Percentiles rank a stretch among this genome's conserved stretches.
phyloP scores from a whole-genome alignment of 164 flowering plant species.

The Aristolochia fimbriata region DNA sequence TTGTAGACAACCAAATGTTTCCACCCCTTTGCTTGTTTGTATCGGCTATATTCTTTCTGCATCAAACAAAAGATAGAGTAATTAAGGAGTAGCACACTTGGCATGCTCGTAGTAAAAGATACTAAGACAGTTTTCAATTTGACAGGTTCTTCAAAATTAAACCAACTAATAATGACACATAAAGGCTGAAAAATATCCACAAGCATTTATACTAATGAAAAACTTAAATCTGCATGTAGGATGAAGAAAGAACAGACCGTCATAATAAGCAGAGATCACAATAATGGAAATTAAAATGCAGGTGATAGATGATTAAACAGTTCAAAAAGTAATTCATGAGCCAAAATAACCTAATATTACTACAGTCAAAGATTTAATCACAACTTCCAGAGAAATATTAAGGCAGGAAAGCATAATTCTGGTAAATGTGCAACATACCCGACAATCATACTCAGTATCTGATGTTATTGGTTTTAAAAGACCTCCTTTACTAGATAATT shows the following conservation, averaged over 20 bases:
- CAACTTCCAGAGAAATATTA: too few relatives aligned
- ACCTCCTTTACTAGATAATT: constrained; percentile 21
- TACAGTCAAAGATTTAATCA: too few relatives aligned
- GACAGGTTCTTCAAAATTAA: background rate
- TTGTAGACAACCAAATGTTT: constrained; percentile 63
- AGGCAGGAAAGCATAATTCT: background rate
- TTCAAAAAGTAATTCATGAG: too few relatives aligned
- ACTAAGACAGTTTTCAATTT: background rate
- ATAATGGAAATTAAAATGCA: too few relatives aligned
- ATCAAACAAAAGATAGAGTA: constrained; percentile 1
- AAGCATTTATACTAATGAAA: too few relatives aligned
- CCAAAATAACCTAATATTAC: too few relatives aligned
- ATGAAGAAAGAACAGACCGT: too few relatives aligned
- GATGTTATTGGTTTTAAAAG: constrained; percentile 23
- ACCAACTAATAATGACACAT: too few relatives aligned
- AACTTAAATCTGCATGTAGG: too few relatives aligned
- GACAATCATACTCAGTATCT: constrained; percentile 47
- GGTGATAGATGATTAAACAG: too few relatives aligned
- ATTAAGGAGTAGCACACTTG: background rate
- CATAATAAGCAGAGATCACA: too few relatives aligned
- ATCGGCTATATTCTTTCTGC: constrained; percentile 69
- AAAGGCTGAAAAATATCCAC: too few relatives aligned
- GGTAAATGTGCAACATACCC: constrained; percentile 27
- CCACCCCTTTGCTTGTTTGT: constrained; percentile 61
- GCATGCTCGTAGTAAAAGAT: background rate